Evolutionary conservation across 2,329 filamentous ascomycete species (phyloP), one percentile per base, ranked within the genome.

Genomic region (Colletotrichum viniferum): DNA sequence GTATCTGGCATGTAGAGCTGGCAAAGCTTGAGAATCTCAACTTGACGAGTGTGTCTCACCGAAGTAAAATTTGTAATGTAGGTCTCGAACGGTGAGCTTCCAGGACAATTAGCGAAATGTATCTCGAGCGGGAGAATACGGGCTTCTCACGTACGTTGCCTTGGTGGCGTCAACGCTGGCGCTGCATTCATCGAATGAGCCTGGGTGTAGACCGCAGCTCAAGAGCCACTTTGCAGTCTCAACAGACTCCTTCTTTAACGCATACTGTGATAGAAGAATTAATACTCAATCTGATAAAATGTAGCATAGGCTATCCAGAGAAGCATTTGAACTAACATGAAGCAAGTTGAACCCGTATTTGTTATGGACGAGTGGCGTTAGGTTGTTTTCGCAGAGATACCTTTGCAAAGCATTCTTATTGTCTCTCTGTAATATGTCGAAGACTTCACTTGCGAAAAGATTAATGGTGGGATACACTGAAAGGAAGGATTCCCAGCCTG

Each of bases 391-490:
- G 18, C 10, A 7, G 21, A 48, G 18, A 21, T 48, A 21, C n/a
- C 21, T 21, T 3, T 48, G 9, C 9, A 48, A 13, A 48, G 2
- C 3, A 7, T 0, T 13, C 2, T 21, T 1, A 2, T 48, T 3
- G n/a, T 4, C n/a, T 6, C 7, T 5, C 3, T 3, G 3, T 12
- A 48, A 0, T 12, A 21, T 21, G n/a, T 48, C 1, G 5, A 12
- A n/a, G 4, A 43, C 8, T n/a, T n/a, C 2, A 1, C 6, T 5
- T 7, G 12, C 5, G 9, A 48, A 48, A 12, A 0, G 5, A 0
- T 48, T 0, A 4, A 48, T 1, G 0, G 1, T 21, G 9, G 43
- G 43, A 21, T 48, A 48, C 0, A 48, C 43, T 7, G 43, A 48
- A 13, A 48, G 43, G 0, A 48, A 21, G 10, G n/a, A 48, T 48